Evolutionary conservation across 805 yeast genomes (phyloP), one percentile per base, ranked within the genome.

Genomic region (Torulaspora franciscae): DNA sequence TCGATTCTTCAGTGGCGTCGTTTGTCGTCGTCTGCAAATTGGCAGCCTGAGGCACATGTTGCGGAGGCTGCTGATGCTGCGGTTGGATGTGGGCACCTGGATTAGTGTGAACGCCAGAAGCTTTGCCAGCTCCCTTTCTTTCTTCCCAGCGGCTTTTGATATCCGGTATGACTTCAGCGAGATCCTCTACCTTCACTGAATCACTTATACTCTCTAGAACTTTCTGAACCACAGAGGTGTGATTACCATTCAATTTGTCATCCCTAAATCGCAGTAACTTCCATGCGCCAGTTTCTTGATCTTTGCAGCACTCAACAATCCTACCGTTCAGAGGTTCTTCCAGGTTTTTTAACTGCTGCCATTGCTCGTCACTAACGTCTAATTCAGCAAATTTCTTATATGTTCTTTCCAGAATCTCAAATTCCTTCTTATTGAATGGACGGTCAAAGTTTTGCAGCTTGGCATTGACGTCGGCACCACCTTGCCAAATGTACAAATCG

Each of bases 231-330:
- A 86, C 89, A 9, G 80, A 71, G 11, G 80, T 65, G 64, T 88
- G 95, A 64, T 93, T 93, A 7, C 95, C 98, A 59, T 85, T 83
- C 13, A 76, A 66, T 61, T 93, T 93, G 65, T 93, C 99, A 67
- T 93, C 96, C 61, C 99, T 75, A 65, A 91, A 93, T 48, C 99
- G 73, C 46, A 91, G 64, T 70, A 86, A 73, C 48, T 79, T 79
- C 99, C 99, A 93, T 37, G 74, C 76, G 3, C 83, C 83, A 15
- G 67, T 67, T 37, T 75, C 73, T 19, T 70, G 68, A 49, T 81
- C 84, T 59, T 81, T 77, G 43, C 84, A 74, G 51, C 93, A 88
- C 65, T 93, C 99, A 1, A 82, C 90, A 25, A 95, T 79, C 49
- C 98, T 73, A 17, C 90, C 95, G 58, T 91, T 87, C 41, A 93